These are phyloP conservation scores for Alternaria solani DNA, from an alignment of 2,329 filamentous ascomycete genomes.

Conservation along the genomic window DNA sequence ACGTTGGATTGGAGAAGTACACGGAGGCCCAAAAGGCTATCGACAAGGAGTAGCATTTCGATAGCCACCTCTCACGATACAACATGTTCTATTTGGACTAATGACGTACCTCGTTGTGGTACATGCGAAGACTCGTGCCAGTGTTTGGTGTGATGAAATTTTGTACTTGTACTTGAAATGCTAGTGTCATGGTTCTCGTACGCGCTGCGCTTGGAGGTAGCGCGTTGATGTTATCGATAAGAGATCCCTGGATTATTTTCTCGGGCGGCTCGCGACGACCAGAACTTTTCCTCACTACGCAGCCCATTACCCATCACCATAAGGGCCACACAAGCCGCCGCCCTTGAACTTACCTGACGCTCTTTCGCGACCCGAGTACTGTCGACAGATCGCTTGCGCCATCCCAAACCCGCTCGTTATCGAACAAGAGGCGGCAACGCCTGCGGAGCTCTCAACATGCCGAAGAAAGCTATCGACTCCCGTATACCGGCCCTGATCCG, in stretches of 20 bases:
- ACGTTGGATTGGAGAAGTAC: constrained; percentile 61
- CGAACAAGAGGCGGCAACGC: constrained; percentile 42
- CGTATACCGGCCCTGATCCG: constrained; percentile 53
- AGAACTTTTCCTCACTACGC: constrained; percentile 15
- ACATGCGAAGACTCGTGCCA: too few species aligned
- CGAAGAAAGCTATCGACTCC: constrained; percentile 50
- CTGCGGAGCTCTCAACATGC: constrained; percentile 46
- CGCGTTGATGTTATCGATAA: constrained; percentile 17
- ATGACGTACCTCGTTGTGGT: background rate
- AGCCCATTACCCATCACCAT: constrained; percentile 7
- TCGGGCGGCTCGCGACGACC: constrained; percentile 8
- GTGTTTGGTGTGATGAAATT: background rate
- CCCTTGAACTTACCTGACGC: background rate
- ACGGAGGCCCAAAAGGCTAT: constrained; percentile 29
- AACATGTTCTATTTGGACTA: background rate
- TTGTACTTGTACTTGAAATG: background rate
- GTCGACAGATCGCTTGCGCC: constrained; percentile 10
- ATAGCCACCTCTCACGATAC: background rate
- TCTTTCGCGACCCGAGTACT: constrained; percentile 8
- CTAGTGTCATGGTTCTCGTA: background rate
- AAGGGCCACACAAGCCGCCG: background rate
- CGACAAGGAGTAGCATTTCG: background rate
- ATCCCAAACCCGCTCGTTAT: background rate
- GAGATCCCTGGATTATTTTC: constrained; percentile 19
- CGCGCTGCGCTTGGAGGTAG: background rate